A percentile compares a stretch with the other conserved stretches of the same genome.
phyloP scores from a whole-genome alignment of 2,329 filamentous ascomycete species.

The Apiospora saccharicola region DNA sequence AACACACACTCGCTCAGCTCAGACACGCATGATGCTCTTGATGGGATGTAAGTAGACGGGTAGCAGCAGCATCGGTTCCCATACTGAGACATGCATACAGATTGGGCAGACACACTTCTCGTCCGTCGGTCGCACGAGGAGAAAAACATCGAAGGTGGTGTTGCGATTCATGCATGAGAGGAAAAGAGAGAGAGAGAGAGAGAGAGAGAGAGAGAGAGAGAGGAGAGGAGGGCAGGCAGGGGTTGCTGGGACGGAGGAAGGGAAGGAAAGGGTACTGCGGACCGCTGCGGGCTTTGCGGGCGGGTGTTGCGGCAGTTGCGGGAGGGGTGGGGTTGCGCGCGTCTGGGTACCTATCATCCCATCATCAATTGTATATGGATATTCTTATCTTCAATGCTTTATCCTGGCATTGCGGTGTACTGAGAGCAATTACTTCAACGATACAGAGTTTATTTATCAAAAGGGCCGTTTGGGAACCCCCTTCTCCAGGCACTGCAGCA shows the following conservation, averaged over 20 bases:
- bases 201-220: background rate
- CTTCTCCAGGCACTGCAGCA: background rate
- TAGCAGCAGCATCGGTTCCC: constrained; percentile 20
- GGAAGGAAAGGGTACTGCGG: background rate
- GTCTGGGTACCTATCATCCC: background rate
- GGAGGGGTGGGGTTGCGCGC: constrained; percentile 1
- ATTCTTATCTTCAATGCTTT: background rate
- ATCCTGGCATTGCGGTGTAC: background rate
- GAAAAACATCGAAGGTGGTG: background rate
- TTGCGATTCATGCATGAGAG: background rate
- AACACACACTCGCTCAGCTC: background rate
- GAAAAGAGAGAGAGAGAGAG: background rate
- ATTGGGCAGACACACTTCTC: background rate
- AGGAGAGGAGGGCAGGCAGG: background rate
- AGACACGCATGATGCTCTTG: background rate
- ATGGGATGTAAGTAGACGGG: background rate
- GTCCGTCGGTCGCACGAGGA: background rate
- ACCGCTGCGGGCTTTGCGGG: too few species aligned
- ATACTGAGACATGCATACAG: background rate
- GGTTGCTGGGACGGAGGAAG: background rate
- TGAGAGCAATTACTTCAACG: too few species aligned
- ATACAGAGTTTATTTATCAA: background rate
- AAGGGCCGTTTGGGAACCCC: background rate
- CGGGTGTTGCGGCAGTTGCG: background rate
- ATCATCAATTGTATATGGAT: too few species aligned